Conservation (phyloP, 2,329 filamentous ascomycete species). For the Hypoxylon rubiginosum region DNA sequence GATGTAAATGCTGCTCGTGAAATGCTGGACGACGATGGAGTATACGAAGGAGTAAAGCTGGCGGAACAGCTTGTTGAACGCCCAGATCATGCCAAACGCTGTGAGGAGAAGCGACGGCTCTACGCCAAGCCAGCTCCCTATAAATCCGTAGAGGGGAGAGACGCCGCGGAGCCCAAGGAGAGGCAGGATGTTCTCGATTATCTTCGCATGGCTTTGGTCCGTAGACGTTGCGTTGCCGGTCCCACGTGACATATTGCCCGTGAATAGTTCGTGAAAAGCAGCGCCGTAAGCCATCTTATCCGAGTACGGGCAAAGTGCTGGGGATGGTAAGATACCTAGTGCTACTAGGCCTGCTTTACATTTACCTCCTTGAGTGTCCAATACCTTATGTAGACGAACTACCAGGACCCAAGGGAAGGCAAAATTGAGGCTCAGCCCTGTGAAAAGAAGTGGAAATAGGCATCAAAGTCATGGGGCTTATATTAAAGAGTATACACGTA, state of each 20-base stretch:
- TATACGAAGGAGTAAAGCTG: slow-evolving; percentile 55
- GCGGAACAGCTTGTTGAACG: slow-evolving; percentile 56
- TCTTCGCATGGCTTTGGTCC: slow-evolving; percentile 34
- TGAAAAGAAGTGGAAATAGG: background rate
- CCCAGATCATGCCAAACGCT: slow-evolving; percentile 63
- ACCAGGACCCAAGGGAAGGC: background rate
- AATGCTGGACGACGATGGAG: slow-evolving; percentile 58
- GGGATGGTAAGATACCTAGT: background rate
- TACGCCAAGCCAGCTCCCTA: slow-evolving; percentile 61
- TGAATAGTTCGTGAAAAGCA: slow-evolving; percentile 20
- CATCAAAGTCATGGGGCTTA: background rate
- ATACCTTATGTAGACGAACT: background rate
- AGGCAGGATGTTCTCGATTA: slow-evolving; percentile 59
- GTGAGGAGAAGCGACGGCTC: slow-evolving; percentile 64
- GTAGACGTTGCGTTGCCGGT: slow-evolving; percentile 31
- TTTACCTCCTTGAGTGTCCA: background rate
- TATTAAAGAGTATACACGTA: slow-evolving; percentile 1
- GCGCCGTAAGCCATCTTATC: slow-evolving; percentile 26
- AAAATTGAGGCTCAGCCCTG: background rate
- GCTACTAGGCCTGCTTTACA: background rate
- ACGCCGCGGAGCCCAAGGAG: slow-evolving; percentile 60
- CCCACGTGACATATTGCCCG: slow-evolving; percentile 38
- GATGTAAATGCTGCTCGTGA: slow-evolving; percentile 67
- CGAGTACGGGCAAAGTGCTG: background rate
- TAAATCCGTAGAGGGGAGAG: slow-evolving; percentile 61